Conservation (phyloP, 139 green algal species). For the Pedinophyceae sp. region DNA sequence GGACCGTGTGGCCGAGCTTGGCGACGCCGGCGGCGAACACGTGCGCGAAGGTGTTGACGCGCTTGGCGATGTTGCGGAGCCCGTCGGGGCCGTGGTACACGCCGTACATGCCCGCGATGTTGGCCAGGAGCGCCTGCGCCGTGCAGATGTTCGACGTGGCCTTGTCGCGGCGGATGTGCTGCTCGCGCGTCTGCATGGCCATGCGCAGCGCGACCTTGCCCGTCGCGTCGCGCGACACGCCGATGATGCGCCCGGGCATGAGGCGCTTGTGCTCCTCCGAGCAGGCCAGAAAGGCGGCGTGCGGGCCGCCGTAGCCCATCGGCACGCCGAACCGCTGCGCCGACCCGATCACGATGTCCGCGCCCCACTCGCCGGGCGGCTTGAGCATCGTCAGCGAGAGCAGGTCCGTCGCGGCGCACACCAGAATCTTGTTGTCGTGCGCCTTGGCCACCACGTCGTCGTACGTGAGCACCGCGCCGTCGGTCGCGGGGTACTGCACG, state of each 20-base stretch:
- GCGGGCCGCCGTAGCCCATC: constrained; percentile 96
- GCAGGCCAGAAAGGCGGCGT: constrained; percentile 94
- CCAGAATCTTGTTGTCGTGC: constrained; percentile 8
- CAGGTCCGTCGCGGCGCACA: constrained; percentile 85
- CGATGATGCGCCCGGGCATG: constrained; percentile 95
- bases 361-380: constrained; percentile 91
- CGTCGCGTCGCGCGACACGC: constrained; percentile 68
- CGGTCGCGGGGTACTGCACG: constrained; percentile 90
- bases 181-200: constrained; percentile 98
- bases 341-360: constrained; percentile 92
- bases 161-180: constrained; percentile 99
- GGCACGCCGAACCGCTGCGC: constrained; percentile 92
- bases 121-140: constrained; percentile 89
- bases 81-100: constrained; percentile 96
- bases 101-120: constrained; percentile 93
- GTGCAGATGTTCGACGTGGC: constrained; percentile 99
- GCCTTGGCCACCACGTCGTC: constrained; percentile 4
- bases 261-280: constrained; percentile 79
- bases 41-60: constrained; percentile 67
- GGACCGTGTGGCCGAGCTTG: constrained; percentile 45
- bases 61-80: constrained; percentile 72
- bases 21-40: constrained; percentile 57
- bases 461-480: constrained; percentile 83
- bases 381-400: constrained; percentile 84
- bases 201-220: constrained; percentile 87